Conservation (phyloP, 768 basidiomycete species). For the Pleurotus tuoliensis region DNA sequence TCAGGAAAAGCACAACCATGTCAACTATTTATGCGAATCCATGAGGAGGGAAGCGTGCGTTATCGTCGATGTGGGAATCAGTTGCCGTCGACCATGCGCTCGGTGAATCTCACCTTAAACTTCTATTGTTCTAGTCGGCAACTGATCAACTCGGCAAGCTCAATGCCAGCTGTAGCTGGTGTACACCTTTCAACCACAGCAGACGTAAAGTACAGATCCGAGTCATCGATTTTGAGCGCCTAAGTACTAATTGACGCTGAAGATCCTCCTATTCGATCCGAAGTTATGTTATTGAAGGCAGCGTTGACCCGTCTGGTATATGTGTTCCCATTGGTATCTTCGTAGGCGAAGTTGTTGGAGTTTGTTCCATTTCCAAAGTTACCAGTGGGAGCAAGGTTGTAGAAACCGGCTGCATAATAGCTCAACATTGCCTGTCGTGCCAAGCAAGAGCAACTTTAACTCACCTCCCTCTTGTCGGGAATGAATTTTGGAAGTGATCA, state of each 20-base stretch:
- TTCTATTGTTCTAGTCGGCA: background rate
- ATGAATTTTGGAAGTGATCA: constrained; percentile 50
- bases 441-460: constrained; percentile 13
- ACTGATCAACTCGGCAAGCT: no score
- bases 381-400: constrained; percentile 37
- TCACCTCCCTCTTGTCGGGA: constrained; percentile 58
- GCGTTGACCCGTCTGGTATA: constrained; percentile 59
- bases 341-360: constrained; percentile 63
- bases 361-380: constrained; percentile 67
- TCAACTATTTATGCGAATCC: constrained; percentile 1
- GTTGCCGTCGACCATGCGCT: constrained; percentile 1
- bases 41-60: constrained; percentile 2
- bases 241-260: constrained; percentile 21
- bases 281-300: constrained; percentile 55
- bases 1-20: background rate
- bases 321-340: constrained; percentile 57
- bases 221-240: no score
- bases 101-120: background rate
- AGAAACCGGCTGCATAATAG: constrained; percentile 41
- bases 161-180: background rate
- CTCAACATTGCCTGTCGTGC: background rate
- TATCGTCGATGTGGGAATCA: constrained; percentile 1
- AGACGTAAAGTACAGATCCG: no score
- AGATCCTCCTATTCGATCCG: constrained; percentile 53
- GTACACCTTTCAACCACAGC: background rate